Conservation (phyloP, 176 grass and related monocot species). For the Eragrostis nindensis region DNA sequence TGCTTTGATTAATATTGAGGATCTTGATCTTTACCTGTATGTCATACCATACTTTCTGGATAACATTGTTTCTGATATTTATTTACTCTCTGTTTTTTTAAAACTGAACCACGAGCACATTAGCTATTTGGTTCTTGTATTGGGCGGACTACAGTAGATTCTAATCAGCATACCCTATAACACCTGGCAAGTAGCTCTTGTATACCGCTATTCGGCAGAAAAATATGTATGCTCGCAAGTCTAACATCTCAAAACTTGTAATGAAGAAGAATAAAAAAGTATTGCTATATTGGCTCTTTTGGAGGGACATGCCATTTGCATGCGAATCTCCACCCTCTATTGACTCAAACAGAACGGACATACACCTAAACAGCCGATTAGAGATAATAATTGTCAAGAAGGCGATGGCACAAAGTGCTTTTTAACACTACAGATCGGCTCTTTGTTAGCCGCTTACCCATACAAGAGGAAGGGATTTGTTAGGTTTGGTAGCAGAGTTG, state of each 20-base stretch:
- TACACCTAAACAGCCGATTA: background rate
- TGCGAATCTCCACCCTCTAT: constrained; percentile 3
- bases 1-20: constrained; percentile 97
- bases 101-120: background rate
- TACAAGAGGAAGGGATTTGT: constrained; percentile 21
- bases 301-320: constrained; percentile 1
- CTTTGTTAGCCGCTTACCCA: background rate
- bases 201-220: background rate
- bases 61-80: constrained; percentile 33
- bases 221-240: constrained; percentile 17
- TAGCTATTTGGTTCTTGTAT: constrained; percentile 35
- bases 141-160: constrained; percentile 17
- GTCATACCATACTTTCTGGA: constrained; percentile 33
- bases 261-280: constrained; percentile 15
- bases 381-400: background rate
- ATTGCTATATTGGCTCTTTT: constrained; percentile 31
- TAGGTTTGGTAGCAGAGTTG: constrained; percentile 14
- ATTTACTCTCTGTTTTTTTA: constrained; percentile 20
- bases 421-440: background rate
- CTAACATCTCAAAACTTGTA: background rate
- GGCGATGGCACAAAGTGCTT: constrained; percentile 18
- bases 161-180: constrained; percentile 20
- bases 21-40: constrained; percentile 99
- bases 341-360: constrained; percentile 26
- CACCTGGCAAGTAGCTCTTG: background rate